Evolutionary conservation across 192 early-diverging fungal genomes (phyloP).

Genomic region (Coemansia sp.): DNA sequence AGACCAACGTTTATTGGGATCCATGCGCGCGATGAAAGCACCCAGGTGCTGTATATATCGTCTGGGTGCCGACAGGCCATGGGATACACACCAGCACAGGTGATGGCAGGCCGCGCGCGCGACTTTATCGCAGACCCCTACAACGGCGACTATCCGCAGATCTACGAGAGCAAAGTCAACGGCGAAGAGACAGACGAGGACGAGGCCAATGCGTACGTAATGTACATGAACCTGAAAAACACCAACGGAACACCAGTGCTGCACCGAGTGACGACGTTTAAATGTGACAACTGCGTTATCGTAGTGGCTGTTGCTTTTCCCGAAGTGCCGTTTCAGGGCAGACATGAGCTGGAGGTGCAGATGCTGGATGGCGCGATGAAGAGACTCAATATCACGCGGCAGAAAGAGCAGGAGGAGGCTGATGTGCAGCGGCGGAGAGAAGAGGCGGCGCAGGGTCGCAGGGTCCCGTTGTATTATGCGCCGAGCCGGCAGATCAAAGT

Average conservation of each 20-base stretch:
- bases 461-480: constrained; percentile 40
- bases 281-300: constrained; percentile 44
- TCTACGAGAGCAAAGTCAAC: constrained; percentile 32
- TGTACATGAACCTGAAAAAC: constrained; percentile 44
- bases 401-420: constrained; percentile 10
- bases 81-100: constrained; percentile 36
- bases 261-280: constrained; percentile 35
- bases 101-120: constrained; percentile 22
- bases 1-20: constrained; percentile 42
- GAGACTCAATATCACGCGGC: constrained; percentile 20
- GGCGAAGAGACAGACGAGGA: constrained; percentile 36
- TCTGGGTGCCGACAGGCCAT: constrained; percentile 40
- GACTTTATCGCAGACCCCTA: constrained; percentile 47
- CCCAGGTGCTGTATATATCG: constrained; percentile 47
- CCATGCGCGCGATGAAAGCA: constrained; percentile 33
- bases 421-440: constrained; percentile 11
- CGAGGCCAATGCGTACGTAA: constrained; percentile 43
- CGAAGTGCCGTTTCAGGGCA: constrained; percentile 29
- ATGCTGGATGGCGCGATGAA: constrained; percentile 46
- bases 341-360: constrained; percentile 42
- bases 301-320: constrained; percentile 34
- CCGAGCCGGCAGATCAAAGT: constrained; percentile 40
- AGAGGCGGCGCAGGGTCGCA: constrained; percentile 7
- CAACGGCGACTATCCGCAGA: constrained; percentile 21
- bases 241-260: constrained; percentile 19